Conservation (phyloP, 2,329 filamentous ascomycete species). For the Corinectria fuckeliana region DNA sequence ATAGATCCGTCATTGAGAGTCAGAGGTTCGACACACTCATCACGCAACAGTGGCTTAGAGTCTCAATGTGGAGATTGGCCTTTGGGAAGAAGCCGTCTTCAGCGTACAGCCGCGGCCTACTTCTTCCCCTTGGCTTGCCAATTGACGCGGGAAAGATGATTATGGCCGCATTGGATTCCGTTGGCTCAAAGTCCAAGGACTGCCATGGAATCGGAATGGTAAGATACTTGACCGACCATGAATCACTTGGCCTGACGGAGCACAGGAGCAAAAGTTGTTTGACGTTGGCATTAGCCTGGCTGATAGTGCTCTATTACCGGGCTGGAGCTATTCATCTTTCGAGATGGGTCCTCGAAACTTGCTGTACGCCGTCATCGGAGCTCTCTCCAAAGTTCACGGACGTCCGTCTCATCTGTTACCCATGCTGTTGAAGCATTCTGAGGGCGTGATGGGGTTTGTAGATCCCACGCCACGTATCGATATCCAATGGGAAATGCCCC, state of each 20-base stretch:
- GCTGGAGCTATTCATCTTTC: conserved; percentile 28
- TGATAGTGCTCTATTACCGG: conserved; percentile 34
- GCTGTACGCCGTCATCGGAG: conserved; percentile 36
- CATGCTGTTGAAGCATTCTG: conserved; percentile 36
- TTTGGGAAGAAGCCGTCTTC: conserved; percentile 37
- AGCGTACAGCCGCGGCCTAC: conserved; percentile 21
- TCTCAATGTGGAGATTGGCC: conserved; percentile 42
- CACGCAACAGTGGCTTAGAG: conserved; percentile 43
- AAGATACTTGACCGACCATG: neutral
- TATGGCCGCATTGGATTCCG: conserved; percentile 35
- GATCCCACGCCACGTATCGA: conserved; percentile 26
- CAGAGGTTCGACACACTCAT: conserved; percentile 43
- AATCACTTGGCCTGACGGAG: conserved; percentile 19
- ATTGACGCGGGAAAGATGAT: conserved; percentile 42
- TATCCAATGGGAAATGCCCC: conserved; percentile 10
- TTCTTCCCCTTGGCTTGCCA: conserved; percentile 32
- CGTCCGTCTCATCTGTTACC: conserved; percentile 39
- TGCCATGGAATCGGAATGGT: conserved; percentile 44
- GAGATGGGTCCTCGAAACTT: conserved; percentile 40
- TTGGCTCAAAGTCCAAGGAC: conserved; percentile 38
- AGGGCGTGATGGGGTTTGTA: conserved; percentile 12
- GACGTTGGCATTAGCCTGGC: conserved; percentile 41
- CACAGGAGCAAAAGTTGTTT: conserved; percentile 43
- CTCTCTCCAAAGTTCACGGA: conserved; percentile 36
- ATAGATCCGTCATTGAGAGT: conserved; percentile 40